A percentile compares a stretch with the other conserved stretches of the same genome.
These are phyloP conservation scores for Tirmania nivea DNA, from an alignment of 495 filamentous ascomycete genomes.

Conservation along the genomic window DNA sequence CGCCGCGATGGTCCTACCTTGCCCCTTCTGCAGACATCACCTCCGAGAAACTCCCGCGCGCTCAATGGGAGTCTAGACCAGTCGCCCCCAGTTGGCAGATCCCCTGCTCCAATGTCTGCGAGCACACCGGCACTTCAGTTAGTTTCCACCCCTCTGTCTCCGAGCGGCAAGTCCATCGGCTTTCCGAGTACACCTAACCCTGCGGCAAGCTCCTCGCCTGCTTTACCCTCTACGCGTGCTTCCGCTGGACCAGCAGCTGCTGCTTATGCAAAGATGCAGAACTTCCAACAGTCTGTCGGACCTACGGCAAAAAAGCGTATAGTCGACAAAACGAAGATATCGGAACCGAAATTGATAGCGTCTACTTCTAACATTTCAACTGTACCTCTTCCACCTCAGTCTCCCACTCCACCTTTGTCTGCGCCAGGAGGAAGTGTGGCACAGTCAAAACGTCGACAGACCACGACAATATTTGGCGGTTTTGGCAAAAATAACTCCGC, in stretches of 20 bases:
- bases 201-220: background rate
- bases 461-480: background rate
- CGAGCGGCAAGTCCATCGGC: background rate
- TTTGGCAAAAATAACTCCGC: slow-evolving; percentile 13
- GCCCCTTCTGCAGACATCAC: slow-evolving; percentile 9
- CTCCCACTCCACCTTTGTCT: background rate
- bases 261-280: background rate
- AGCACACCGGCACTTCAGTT: no score
- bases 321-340: slow-evolving; percentile 15
- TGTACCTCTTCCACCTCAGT: background rate
- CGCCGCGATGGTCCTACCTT: slow-evolving; percentile 8
- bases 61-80: background rate
- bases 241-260: background rate
- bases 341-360: slow-evolving; percentile 14
- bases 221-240: background rate
- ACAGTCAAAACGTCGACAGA: background rate
- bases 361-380: slow-evolving; percentile 18
- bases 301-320: slow-evolving; percentile 12
- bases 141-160: no score
- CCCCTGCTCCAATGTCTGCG: background rate
- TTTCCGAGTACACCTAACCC: background rate
- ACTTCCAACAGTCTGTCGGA: background rate
- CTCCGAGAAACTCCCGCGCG: slow-evolving; percentile 3
- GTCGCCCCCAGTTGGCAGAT: background rate
- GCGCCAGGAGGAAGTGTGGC: background rate